A percentile compares a stretch with the other conserved stretches of the same genome.
Conservation (phyloP, 2,329 filamentous ascomycete species). For the Penicillium sp. region DNA sequence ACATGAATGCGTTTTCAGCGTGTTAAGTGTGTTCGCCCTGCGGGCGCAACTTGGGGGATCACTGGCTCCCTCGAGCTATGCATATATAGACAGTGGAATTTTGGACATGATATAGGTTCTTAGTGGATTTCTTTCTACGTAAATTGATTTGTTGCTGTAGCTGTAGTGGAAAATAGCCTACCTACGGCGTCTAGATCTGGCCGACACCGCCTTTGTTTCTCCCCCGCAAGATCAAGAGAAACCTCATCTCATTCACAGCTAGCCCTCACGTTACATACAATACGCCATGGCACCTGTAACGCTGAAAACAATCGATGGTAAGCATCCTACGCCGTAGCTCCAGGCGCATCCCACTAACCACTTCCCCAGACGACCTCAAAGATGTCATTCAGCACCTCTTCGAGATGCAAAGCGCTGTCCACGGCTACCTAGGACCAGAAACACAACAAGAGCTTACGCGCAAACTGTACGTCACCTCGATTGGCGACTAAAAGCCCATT, state of each 20-base stretch:
- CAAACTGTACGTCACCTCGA: conserved; percentile 52
- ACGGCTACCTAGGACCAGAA: conserved; percentile 60
- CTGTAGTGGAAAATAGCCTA: no score
- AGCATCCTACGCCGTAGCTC: neutral
- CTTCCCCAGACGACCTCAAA: conserved; percentile 55
- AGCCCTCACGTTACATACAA: neutral
- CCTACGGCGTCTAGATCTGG: no score
- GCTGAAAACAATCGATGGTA: conserved; percentile 25
- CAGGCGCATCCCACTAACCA: neutral
- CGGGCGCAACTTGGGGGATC: conserved; percentile 7
- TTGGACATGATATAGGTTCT: conserved; percentile 16
- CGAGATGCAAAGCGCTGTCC: conserved; percentile 59
- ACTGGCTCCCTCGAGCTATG: conserved; percentile 9
- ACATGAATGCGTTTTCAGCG: conserved; percentile 18
- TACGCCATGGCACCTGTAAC: conserved; percentile 23
- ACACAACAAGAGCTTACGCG: conserved; percentile 59
- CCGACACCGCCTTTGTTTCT: conserved; percentile 20
- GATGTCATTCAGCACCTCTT: conserved; percentile 64
- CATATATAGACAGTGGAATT: conserved; percentile 25
- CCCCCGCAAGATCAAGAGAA: conserved; percentile 10
- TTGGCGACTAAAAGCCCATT: neutral
- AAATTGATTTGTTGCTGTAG: neutral
- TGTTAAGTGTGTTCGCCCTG: conserved; percentile 11
- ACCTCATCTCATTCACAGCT: neutral
- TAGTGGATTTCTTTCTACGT: neutral